Evolutionary conservation across 1,284 basidiomycete genomes (phyloP), one percentile per base, ranked within the genome.

Genomic region (Irpex sp.): DNA sequence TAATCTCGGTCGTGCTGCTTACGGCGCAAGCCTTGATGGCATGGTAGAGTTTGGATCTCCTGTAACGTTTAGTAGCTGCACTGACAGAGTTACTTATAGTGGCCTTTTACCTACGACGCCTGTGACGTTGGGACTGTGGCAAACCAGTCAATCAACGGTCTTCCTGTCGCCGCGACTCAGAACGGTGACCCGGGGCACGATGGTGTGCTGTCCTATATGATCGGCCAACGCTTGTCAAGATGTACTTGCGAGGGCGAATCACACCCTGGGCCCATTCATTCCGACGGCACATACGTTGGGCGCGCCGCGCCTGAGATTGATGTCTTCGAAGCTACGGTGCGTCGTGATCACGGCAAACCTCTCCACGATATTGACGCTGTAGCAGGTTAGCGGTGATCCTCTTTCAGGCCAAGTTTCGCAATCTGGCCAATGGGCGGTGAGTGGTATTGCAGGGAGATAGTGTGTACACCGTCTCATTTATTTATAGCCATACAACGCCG

Each of bases 271-370:
- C 94, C 94, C 11, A 79, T 71, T 36, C 76, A 78, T 58, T 63
- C 70, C 17, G 81, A 84, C 68, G 83, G 83, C 8, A 82, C 83
- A 11, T 89, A 81, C 59, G 83, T 86, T 6, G 94, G 94, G n/a
- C 84, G 94, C 60, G 83, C 87, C 5, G 91, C 92, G 0, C 94
- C 94, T 0, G 94, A 96, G 77, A 92, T 96, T 66, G 92, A 95
- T 76, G 82, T 94, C 39, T 77, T 95, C 65, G 93, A 95, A 75
- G 86, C 90, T 2, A 81, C 86, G 68, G 72, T 87, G 83, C 54
- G 61, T 36, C 50, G 39, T n/a, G n/a, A 15, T 26, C 7, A 11
- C 26, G 31, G 33, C 11, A 43, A 51, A 19, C 51, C 39, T 21
- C 8, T 21, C 50, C 11, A 17, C 39, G 43, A 31, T 8, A 17